Base-by-base conservation (phyloP, 2,329 filamentous ascomycete species). In the Aspergillus puulaauensis region DNA sequence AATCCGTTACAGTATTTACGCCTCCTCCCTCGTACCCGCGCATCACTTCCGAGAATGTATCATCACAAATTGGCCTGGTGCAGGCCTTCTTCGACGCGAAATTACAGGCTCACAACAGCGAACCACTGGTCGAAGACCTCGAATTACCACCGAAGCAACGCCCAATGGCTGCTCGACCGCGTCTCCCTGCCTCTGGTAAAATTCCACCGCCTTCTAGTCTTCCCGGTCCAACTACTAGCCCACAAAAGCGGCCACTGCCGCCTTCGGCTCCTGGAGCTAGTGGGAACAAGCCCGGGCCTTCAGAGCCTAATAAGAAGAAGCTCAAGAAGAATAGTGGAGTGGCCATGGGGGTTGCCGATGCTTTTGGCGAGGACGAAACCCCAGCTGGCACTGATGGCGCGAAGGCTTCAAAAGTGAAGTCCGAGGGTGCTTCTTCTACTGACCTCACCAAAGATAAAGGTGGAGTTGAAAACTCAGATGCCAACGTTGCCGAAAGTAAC, bases 61-160 rank as follows among this genome's bases (percentile, higher is more conserved):
- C 88, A 52, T 82, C 84, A 45, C 88, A 98, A 70, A 91, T 98
- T 64, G 93, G 92, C 4, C 83, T 99, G 55, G 87, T 96, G 57
- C 90, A 90, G 74, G 89, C 91, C 68, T 99, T 96, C 83, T 96
- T 98, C 80, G 86, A 91, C 58, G 87, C 87, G 66, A 96, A 96
- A 75, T 80, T 99, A 57, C 90, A 91, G 68, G 89, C 90, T 56
- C 95, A 93, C 73, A 85, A 85, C 71, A 88, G 93, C 68, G 85
- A 92, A 72, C 87, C 91, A 44, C 82, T 99, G 64, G 80, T 96
- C 52, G 95, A 99, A 78, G 95, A 99, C 76, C 91, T 98, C 70
- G 93, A 99, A 66, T 80, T 99, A 23, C 95, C 96, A 15, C 85
- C 88, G 55, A 99, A 99, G 77, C 95, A 99, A 77, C 84, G 91